Percentiles rank a stretch among this genome's conserved stretches.
Evolutionary conservation across 257 asterid genomes (phyloP).

Genomic region (Echium plantagineum): DNA sequence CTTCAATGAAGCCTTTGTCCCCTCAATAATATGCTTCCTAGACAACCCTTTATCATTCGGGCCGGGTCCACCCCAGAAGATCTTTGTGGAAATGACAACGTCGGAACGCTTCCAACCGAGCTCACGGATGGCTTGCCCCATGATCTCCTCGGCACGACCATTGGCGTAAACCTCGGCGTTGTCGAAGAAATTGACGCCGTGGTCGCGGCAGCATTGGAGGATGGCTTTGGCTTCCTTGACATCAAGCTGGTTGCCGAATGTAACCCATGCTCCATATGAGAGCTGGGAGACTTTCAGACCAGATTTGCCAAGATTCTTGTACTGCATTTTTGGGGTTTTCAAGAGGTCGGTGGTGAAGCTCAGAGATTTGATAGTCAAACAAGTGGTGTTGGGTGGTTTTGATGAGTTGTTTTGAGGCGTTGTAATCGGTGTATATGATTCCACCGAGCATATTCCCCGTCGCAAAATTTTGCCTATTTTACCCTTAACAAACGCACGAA

Average conservation of each 20-base stretch:
- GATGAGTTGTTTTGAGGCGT: too few species aligned
- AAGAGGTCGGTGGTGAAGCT: too few species aligned
- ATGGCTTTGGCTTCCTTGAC: slow-evolving; percentile 86
- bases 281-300: slow-evolving; percentile 95
- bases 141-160: slow-evolving; percentile 94
- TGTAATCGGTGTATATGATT: too few species aligned
- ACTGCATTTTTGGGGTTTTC: slow-evolving; percentile 39
- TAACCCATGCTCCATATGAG: slow-evolving; percentile 91
- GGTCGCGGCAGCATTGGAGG: slow-evolving; percentile 90
- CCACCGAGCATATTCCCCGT: too few species aligned
- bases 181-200: slow-evolving; percentile 92
- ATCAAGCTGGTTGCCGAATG: slow-evolving; percentile 92
- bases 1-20: slow-evolving; percentile 65
- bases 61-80: slow-evolving; percentile 98
- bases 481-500: too few species aligned
- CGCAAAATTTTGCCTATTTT: too few species aligned
- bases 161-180: slow-evolving; percentile 98
- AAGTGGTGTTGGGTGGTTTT: too few species aligned
- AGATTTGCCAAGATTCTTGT: slow-evolving; percentile 83
- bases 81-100: slow-evolving; percentile 81
- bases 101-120: slow-evolving; percentile 94
- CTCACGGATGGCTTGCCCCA: slow-evolving; percentile 97
- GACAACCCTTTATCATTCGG: slow-evolving; percentile 95
- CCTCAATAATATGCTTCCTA: slow-evolving; percentile 79
- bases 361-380: too few species aligned